Conservation (phyloP, 257 asterid species). For the Forsythia viridissima region DNA sequence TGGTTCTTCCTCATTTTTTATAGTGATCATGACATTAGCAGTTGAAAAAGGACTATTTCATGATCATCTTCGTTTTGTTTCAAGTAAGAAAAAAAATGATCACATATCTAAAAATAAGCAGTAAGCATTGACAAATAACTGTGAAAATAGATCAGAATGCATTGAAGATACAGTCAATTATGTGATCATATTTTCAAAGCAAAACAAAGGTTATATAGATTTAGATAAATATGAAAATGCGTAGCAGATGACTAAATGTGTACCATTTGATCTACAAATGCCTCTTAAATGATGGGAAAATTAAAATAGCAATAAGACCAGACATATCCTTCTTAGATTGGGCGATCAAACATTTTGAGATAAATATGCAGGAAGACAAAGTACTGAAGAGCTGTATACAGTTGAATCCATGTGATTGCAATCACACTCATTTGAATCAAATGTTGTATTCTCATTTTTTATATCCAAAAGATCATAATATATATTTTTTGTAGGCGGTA, state of each 20-base stretch:
- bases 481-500: background rate
- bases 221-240: background rate
- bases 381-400: background rate
- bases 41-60: conserved; percentile 69
- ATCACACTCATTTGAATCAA: background rate
- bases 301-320: conserved; percentile 3
- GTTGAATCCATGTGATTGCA: background rate
- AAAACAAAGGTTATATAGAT: background rate
- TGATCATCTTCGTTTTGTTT: conserved; percentile 53
- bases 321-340: conserved; percentile 5
- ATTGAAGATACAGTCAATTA: background rate
- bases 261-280: background rate
- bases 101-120: conserved; percentile 29
- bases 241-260: conserved; percentile 1
- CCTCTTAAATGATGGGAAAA: background rate
- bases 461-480: background rate
- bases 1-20: conserved; percentile 76
- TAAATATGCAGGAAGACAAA: background rate
- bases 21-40: conserved; percentile 45
- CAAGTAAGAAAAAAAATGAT: conserved; percentile 85
- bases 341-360: background rate
- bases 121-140: conserved; percentile 10
- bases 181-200: background rate
- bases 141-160: conserved; percentile 11
- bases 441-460: background rate